Evolutionary conservation across 192 early-diverging fungal species (phyloP), one percentile per base, ranked within the genome.

Genomic region (Coemansia furcata): DNA sequence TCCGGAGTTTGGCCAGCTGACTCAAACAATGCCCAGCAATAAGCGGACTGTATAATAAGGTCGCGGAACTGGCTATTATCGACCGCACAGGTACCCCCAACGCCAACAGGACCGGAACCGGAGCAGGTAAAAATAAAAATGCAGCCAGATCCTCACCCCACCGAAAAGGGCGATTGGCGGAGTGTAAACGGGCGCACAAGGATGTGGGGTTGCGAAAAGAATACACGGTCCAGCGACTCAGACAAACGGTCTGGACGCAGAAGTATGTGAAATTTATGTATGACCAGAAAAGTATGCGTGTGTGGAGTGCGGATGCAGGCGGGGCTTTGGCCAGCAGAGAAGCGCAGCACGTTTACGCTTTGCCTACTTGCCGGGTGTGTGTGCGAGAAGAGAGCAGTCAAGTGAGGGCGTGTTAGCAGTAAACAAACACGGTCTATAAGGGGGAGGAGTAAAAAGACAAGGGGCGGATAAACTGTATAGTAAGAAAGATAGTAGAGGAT

Each of bases 401-500:
- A 52, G 46, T 4, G 29, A 30, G 12, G 30, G 54, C 30, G 30
- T 47, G 46, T 21, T 47, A 7, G 46, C 46, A 47, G 54, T 57
- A 57, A 57, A 30, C 50, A 52, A 52, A 30, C 40, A 38, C 35
- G 10, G 61, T 35, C 32, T 35, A 63, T 42, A 62, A 15, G 32
- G 12, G 38, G 36, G 15, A 40, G 36, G 55, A n/a, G 35, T 61
- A 60, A 38, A 60, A 35, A 30, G 58, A 38, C 33, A 30, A n/a
- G 33, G 47, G 37, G 64, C 46, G 72, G 72, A 39, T 65, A 74
- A 69, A 74, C 72, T 68, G 36, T 57, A 74, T 75, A 42, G 39
- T 26, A 50, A 33, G 64, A 26, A 66, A 36, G 33, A 60, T 64
- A 66, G 38, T 61, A 55, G 62, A 60, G 67, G 74, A 76, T 76